Evolutionary conservation across 2,329 filamentous ascomycete species (phyloP).

Genomic region (Sporothrix pallida): DNA sequence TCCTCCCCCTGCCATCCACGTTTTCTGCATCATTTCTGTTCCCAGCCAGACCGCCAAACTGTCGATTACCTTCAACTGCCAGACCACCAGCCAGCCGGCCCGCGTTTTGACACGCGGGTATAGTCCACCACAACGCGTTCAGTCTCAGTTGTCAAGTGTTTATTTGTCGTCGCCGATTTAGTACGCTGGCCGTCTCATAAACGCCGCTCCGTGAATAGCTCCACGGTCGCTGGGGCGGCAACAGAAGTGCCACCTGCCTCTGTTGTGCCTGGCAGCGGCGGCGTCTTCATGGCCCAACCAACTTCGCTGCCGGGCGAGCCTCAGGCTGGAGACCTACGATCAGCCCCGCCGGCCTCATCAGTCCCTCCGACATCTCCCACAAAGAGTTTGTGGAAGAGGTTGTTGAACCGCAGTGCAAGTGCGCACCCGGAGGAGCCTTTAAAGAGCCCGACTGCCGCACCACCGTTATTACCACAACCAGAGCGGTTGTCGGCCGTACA

Average conservation of each 20-base stretch:
- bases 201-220: slow-evolving; percentile 6
- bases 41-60: not conserved
- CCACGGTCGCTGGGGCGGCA: slow-evolving; percentile 20
- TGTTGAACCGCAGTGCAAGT: slow-evolving; percentile 32
- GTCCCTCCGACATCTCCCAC: slow-evolving; percentile 38
- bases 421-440: not conserved
- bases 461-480: not conserved
- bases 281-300: slow-evolving; percentile 34
- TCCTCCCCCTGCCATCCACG: not conserved
- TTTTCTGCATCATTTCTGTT: not conserved
- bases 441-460: not conserved
- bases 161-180: slow-evolving; percentile 15
- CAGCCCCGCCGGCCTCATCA: slow-evolving; percentile 36
- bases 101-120: slow-evolving; percentile 31
- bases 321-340: slow-evolving; percentile 12
- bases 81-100: not conserved
- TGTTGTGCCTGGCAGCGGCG: slow-evolving; percentile 31
- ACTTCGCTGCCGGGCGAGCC: slow-evolving; percentile 21
- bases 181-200: slow-evolving; percentile 22
- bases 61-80: too few species aligned
- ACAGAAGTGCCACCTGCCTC: slow-evolving; percentile 31
- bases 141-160: slow-evolving; percentile 21
- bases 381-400: slow-evolving; percentile 37
- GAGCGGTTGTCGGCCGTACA: not conserved
- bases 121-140: slow-evolving; percentile 32